Base-by-base conservation (phyloP, 1,139 yeast species). In the Lodderomyces jiufengensis region DNA sequence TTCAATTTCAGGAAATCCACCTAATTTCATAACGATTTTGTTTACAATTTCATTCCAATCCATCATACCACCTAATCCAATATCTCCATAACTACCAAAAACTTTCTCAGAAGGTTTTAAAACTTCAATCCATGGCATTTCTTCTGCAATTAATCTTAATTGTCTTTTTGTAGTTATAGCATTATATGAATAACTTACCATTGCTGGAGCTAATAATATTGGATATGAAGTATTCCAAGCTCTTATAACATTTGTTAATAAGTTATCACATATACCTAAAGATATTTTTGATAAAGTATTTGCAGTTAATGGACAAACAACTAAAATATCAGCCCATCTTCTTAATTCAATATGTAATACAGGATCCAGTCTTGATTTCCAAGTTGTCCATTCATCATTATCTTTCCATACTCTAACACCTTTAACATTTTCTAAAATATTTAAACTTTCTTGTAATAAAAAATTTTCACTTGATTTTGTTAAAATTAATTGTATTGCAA, bases 141-240 rank as follows among this genome's bases (percentile, higher is more conserved):
- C 94, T 47, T 86, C 95, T 37, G 78, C 75, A 41, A 90, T 78
- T 24, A 81, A 69, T 44, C 75, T 73, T 41, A 86, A 66, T 51
- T 88, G 97, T 38, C 90, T 75, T 57, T 81, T 85, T 1, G 97
- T 90, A 30, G 90, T 79, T 2, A 88, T 84, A 23, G 95, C 86
- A 49, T 83, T 85, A 58, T 88, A 90, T 36, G 95, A 86, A 56
- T 85, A 84, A 40, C 92, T 83, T 18, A 86, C 88, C 97, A 90
- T 88, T 3, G 95, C 88, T 3, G 97, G 97, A 0, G 97, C 97
- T 37, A 87, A 70, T 27, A 88, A 63, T 6, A 90, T 79, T 0
- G 97, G 97, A 48, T 81, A 85, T 36, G 84, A 81, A 0, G 92
- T 78, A 53, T 88, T 85, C 97, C 97, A 90, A 2, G 95, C 95